Evolutionary conservation across 768 basidiomycete species (phyloP).

Genomic region (Vararia minispora): DNA sequence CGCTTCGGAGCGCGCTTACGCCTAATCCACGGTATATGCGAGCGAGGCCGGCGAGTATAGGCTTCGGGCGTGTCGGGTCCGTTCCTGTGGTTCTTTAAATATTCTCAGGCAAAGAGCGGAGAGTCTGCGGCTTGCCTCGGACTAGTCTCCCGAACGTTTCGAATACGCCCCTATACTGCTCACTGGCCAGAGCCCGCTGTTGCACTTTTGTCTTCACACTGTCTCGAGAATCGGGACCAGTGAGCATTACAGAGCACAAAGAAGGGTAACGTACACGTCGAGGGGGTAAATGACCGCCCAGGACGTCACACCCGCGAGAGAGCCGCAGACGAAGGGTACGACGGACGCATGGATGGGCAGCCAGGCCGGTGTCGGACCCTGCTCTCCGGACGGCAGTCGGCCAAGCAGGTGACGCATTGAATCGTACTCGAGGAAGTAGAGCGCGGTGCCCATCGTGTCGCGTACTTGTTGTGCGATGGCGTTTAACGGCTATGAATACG

Average conservation of each 20-base stretch:
- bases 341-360: slow-evolving; percentile 68
- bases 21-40: slow-evolving; percentile 91
- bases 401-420: slow-evolving; percentile 82
- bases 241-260: slow-evolving; percentile 3
- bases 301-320: slow-evolving; percentile 66
- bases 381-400: slow-evolving; percentile 63
- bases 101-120: not conserved
- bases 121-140: slow-evolving; percentile 41
- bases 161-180: slow-evolving; percentile 54
- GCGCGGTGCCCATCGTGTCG: slow-evolving; percentile 79
- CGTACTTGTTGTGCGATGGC: slow-evolving; percentile 43
- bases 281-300: slow-evolving; percentile 74
- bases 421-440: slow-evolving; percentile 94
- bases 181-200: slow-evolving; percentile 78
- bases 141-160: slow-evolving; percentile 73
- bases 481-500: too few species aligned
- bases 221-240: slow-evolving; percentile 4
- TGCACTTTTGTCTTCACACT: slow-evolving; percentile 96
- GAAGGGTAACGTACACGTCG: slow-evolving; percentile 56
- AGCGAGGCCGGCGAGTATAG: slow-evolving; percentile 63
- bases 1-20: slow-evolving; percentile 84
- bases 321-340: slow-evolving; percentile 87
- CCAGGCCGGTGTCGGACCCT: slow-evolving; percentile 77
- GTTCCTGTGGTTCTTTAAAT: slow-evolving; percentile 37
- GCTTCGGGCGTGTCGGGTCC: slow-evolving; percentile 67